phyloP scores from a whole-genome alignment of 2,329 filamentous ascomycete species.

The Scleromitrula shiraiana region DNA sequence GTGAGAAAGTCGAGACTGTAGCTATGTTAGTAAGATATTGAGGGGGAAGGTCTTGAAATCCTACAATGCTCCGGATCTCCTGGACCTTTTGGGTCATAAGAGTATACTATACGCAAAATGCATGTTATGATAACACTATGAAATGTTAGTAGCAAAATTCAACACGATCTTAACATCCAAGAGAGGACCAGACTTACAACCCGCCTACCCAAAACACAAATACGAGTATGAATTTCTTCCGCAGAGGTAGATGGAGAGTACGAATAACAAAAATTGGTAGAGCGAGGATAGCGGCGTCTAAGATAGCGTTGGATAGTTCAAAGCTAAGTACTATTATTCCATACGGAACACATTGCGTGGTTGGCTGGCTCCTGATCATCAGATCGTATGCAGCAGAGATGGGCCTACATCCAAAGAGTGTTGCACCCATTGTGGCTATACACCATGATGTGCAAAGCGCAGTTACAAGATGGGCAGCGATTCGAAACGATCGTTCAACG shows the following conservation, averaged over 20 bases:
- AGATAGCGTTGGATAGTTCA: background rate
- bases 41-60: background rate
- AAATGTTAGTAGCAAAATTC: background rate
- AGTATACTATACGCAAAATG: conserved; percentile 6
- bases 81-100: conserved; percentile 3
- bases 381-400: conserved; percentile 4
- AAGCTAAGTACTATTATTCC: conserved; percentile 1
- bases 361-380: background rate
- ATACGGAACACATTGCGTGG: conserved; percentile 2
- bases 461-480: background rate
- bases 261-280: conserved; percentile 7
- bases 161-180: background rate
- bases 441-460: conserved; percentile 1
- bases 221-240: conserved; percentile 4
- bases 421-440: background rate
- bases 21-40: background rate
- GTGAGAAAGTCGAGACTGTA: background rate
- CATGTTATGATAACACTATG: conserved; percentile 4
- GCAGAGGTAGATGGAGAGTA: conserved; percentile 4
- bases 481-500: background rate
- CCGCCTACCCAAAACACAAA: conserved; percentile 7
- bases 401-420: conserved; percentile 3
- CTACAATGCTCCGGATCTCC: background rate
- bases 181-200: background rate
- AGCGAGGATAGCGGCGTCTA: conserved; percentile 1